Evolutionary conservation across 257 asterid species (phyloP).

Genomic region (Thymus quinquecostatus): DNA sequence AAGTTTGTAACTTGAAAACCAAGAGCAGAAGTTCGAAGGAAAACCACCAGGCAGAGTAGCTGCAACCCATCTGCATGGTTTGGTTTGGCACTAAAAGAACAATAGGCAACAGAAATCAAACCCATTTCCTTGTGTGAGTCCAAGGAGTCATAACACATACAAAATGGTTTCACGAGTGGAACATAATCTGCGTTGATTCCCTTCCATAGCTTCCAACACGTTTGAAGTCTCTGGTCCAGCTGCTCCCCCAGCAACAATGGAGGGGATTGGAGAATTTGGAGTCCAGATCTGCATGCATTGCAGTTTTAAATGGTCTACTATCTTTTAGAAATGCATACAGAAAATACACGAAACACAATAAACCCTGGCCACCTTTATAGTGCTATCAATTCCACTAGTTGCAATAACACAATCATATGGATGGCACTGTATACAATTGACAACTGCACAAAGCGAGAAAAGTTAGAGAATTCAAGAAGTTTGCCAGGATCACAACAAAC

Average conservation of each 20-base stretch:
- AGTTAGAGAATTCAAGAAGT: constrained; percentile 25
- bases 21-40: not conserved
- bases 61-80: not conserved
- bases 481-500: not conserved
- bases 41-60: not conserved
- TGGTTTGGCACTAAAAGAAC: not conserved
- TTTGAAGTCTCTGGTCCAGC: constrained; percentile 74
- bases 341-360: constrained; percentile 8
- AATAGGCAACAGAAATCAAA: constrained; percentile 13
- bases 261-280: constrained; percentile 75
- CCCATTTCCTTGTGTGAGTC: constrained; percentile 1
- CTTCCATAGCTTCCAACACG: constrained; percentile 77
- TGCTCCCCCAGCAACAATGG: constrained; percentile 72
- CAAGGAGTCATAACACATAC: constrained; percentile 49
- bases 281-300: constrained; percentile 77
- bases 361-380: constrained; percentile 75
- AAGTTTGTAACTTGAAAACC: not conserved
- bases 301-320: constrained; percentile 14
- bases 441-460: constrained; percentile 60
- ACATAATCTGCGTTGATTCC: constrained; percentile 72
- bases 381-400: constrained; percentile 96
- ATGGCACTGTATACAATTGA: constrained; percentile 92
- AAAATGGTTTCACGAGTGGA: constrained; percentile 68
- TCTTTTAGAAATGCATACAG: constrained; percentile 18
- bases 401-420: constrained; percentile 87